phyloP scores from a whole-genome alignment of 495 filamentous ascomycete genomes.

The Penicillium argentinense region DNA sequence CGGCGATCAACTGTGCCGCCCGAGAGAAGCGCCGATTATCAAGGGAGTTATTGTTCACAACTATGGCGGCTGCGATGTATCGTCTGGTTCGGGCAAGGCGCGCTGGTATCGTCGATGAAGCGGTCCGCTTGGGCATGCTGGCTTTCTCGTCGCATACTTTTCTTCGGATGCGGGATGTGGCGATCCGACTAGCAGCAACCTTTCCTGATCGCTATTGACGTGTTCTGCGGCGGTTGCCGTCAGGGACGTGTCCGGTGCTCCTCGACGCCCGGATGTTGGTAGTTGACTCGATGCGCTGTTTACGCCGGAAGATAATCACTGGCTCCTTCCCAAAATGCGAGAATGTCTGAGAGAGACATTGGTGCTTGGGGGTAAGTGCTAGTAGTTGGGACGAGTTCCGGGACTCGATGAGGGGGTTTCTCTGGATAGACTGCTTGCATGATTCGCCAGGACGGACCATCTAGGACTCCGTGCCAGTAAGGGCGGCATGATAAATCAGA shows the following conservation, averaged over 20 bases:
- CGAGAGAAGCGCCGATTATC: conserved; percentile 21
- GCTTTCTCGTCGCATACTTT: conserved; percentile 39
- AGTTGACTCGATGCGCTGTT: conserved; percentile 33
- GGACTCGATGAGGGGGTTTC: conserved; percentile 22
- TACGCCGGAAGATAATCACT: conserved; percentile 3
- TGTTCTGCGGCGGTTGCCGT: conserved; percentile 2
- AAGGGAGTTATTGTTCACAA: conserved; percentile 27
- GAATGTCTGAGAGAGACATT: neutral
- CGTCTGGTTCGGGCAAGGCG: conserved; percentile 36
- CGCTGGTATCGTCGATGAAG: conserved; percentile 29
- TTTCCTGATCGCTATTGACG: conserved; percentile 23
- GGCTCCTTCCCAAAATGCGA: neutral
- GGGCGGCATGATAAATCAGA: too few species aligned
- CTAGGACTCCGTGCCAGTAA: conserved; percentile 1
- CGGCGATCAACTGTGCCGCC: conserved; percentile 33
- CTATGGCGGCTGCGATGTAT: conserved; percentile 44
- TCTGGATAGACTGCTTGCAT: conserved; percentile 37
- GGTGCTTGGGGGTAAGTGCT: conserved; percentile 4
- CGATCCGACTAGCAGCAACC: conserved; percentile 22
- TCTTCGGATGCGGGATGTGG: conserved; percentile 34
- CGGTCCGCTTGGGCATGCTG: conserved; percentile 39
- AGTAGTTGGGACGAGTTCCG: conserved; percentile 30
- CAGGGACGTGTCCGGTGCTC: conserved; percentile 1
- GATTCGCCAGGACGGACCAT: conserved; percentile 27
- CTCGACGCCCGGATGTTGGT: conserved; percentile 39